A percentile compares a stretch with the other conserved stretches of the same genome.
phyloP scores from a whole-genome alignment of 306 rosid genomes.

The Fragaria nilgerrensis region DNA sequence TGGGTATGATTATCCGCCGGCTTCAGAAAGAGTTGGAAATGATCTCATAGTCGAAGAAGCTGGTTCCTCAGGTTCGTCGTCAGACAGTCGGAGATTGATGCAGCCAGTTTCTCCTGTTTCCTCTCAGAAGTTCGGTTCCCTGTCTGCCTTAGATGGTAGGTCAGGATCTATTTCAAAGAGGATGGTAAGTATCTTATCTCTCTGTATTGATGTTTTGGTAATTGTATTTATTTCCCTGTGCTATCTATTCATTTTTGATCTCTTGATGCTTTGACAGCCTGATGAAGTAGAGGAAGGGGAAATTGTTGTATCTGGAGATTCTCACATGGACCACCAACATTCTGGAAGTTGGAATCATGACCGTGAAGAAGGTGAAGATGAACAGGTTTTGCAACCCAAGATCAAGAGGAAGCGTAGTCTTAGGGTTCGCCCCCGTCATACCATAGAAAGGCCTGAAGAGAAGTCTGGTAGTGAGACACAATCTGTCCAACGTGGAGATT shows the following conservation, averaged over 20 bases:
- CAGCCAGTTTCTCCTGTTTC: constrained; percentile 63
- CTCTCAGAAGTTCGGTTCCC: constrained; percentile 88
- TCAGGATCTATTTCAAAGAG: constrained; percentile 71
- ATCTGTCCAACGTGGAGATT: constrained; percentile 62
- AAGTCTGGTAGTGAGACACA: constrained; percentile 62
- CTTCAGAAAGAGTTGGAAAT: constrained; percentile 51
- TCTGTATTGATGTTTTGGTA: constrained; percentile 27
- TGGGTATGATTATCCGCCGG: constrained; percentile 54
- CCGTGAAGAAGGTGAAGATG: constrained; percentile 92
- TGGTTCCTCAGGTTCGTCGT: constrained; percentile 77
- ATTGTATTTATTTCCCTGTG: constrained; percentile 20
- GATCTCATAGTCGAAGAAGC: constrained; percentile 62
- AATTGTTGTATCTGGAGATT: constrained; percentile 88
- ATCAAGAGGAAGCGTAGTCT: constrained; percentile 86
- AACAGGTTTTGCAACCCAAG: constrained; percentile 92
- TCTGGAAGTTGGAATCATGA: constrained; percentile 95
- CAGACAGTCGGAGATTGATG: constrained; percentile 59
- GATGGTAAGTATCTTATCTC: constrained; percentile 51
- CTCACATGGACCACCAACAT: constrained; percentile 84
- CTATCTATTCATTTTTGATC: constrained; percentile 31
- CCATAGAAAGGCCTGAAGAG: constrained; percentile 68
- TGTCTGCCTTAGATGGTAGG: constrained; percentile 81
- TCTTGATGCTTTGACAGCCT: constrained; percentile 51
- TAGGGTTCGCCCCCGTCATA: constrained; percentile 82
- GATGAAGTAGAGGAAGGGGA: constrained; percentile 97